These are phyloP conservation scores for Tarenaya hassleriana DNA, from an alignment of 345 rosid species.

Conservation along the genomic window DNA sequence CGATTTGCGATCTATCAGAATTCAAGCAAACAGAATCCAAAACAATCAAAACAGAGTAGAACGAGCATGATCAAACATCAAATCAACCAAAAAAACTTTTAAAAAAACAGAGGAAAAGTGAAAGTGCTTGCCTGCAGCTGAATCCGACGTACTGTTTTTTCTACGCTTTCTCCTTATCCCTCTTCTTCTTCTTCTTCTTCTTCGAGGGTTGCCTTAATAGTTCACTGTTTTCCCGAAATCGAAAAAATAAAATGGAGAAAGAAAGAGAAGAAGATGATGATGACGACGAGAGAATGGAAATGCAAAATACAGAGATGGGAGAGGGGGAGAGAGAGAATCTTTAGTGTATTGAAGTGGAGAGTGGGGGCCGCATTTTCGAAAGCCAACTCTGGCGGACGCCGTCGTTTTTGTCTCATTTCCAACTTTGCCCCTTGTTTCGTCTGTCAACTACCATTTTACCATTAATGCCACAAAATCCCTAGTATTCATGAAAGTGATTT, in stretches of 20 bases:
- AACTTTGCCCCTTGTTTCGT: not conserved
- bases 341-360: slow-evolving; percentile 25
- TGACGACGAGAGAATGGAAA: slow-evolving; percentile 18
- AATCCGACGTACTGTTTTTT: too few species aligned
- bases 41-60: not conserved
- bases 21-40: not conserved
- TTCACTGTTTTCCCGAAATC: not conserved
- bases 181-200: not conserved
- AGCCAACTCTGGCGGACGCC: slow-evolving; percentile 29
- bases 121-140: slow-evolving; percentile 31
- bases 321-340: slow-evolving; percentile 22
- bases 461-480: not conserved
- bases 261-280: slow-evolving; percentile 12
- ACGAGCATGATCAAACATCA: not conserved
- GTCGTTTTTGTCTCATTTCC: slow-evolving; percentile 17
- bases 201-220: not conserved
- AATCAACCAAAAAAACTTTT: not conserved
- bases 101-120: not conserved
- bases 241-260: not conserved
- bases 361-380: slow-evolving; percentile 28
- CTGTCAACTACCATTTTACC: slow-evolving; percentile 15
- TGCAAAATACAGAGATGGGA: slow-evolving; percentile 14
- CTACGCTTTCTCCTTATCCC: not conserved
- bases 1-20: not conserved
- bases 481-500: too few species aligned